Evolutionary conservation across 164 flowering plant species (phyloP).

Genomic region (Aristolochia contorta): DNA sequence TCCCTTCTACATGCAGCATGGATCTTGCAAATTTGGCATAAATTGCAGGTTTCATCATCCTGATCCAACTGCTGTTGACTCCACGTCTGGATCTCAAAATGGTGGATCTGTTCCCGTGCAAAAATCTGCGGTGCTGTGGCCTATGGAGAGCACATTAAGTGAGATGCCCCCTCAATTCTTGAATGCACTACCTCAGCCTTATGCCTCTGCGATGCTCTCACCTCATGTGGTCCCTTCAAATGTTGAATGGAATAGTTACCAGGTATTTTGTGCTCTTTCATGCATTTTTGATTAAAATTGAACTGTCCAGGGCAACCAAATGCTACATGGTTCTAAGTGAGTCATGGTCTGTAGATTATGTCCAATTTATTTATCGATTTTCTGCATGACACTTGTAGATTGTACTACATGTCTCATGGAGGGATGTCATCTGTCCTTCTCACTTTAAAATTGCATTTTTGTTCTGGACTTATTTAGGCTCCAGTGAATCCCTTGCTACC

Average conservation of each 20-base stretch:
- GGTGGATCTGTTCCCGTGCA: slow-evolving; percentile 39
- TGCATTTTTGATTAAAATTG: not conserved
- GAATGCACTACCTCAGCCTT: slow-evolving; percentile 17
- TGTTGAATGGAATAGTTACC: slow-evolving; percentile 73
- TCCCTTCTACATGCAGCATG: slow-evolving; percentile 81
- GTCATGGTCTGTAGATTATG: too few species aligned
- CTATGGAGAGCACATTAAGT: slow-evolving; percentile 36
- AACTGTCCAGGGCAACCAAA: not conserved
- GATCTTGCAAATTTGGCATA: slow-evolving; percentile 79
- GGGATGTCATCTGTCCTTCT: too few species aligned
- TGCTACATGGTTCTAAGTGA: not conserved
- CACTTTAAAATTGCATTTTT: not conserved
- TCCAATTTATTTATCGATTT: too few species aligned
- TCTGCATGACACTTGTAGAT: too few species aligned
- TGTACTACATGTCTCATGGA: too few species aligned
- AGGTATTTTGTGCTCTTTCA: slow-evolving; percentile 28
- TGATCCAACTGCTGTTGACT: slow-evolving; percentile 59
- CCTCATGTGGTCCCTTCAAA: slow-evolving; percentile 36
- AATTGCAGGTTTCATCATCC: slow-evolving; percentile 95
- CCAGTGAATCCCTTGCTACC: slow-evolving; percentile 25
- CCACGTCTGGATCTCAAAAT: slow-evolving; percentile 37
- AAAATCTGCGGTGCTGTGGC: slow-evolving; percentile 42
- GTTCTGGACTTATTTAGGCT: slow-evolving; percentile 33
- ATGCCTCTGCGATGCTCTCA: slow-evolving; percentile 36
- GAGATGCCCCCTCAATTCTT: slow-evolving; percentile 30